Conservation (phyloP, 371 early-diverging fungal species). For the Dinochytrium kinnereticum region DNA sequence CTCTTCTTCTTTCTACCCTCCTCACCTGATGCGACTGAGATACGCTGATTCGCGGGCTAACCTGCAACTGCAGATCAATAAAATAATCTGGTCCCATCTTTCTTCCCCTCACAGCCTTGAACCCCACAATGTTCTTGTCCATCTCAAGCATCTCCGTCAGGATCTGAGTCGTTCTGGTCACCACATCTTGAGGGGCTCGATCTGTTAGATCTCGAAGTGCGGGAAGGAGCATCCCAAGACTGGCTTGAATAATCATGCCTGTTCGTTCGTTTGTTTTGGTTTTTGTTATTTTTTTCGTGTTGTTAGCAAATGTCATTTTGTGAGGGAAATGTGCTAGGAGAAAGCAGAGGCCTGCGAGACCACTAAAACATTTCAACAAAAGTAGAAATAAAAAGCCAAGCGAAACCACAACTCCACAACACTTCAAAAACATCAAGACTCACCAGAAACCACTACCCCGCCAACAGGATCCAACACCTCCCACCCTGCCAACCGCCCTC, state of each 20-base stretch:
- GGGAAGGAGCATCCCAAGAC: slow-evolving; percentile 29
- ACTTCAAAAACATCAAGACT: no score
- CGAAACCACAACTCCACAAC: no score
- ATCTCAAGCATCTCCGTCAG: neutral
- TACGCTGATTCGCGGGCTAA: slow-evolving; percentile 38
- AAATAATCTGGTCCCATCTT: slow-evolving; percentile 43
- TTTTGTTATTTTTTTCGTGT: no score
- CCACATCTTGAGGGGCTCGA: slow-evolving; percentile 14
- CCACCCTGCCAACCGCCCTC: slow-evolving; percentile 38
- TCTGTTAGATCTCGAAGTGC: slow-evolving; percentile 40
- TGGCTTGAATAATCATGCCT: slow-evolving; percentile 40
- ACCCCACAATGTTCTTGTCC: slow-evolving; percentile 31
- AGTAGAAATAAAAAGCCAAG: no score
- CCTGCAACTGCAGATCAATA: slow-evolving; percentile 38
- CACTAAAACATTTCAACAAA: no score
- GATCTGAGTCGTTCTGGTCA: slow-evolving; percentile 11
- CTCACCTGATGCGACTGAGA: slow-evolving; percentile 34
- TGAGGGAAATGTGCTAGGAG: neutral
- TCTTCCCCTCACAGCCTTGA: slow-evolving; percentile 32
- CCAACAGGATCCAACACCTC: slow-evolving; percentile 43
- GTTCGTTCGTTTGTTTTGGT: neutral
- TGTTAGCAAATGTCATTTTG: neutral
- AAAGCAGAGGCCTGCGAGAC: no score
- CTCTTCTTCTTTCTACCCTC: no score
- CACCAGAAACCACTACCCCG: slow-evolving; percentile 42